Evolutionary conservation across 2,329 filamentous ascomycete species (phyloP).

Genomic region (Phaeomoniella chlamydospora): DNA sequence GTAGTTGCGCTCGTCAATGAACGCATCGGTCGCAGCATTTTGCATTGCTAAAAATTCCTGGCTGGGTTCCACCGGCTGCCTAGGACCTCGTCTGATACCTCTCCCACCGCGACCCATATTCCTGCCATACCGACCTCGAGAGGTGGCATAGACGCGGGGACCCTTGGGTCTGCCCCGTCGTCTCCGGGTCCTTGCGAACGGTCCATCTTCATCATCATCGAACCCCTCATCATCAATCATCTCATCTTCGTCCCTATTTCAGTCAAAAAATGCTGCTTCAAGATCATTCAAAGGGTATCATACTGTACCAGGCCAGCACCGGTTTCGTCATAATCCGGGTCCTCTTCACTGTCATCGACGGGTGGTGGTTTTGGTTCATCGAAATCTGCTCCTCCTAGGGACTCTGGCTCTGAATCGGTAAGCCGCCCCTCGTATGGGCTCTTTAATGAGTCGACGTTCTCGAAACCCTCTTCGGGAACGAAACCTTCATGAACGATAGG

Average conservation of each 20-base stretch:
- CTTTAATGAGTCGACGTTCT: too few species aligned
- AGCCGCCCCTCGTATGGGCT: too few species aligned
- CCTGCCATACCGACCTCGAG: neutral
- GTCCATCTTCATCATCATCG: slow-evolving; percentile 1
- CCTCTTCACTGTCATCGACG: neutral
- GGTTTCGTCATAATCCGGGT: neutral
- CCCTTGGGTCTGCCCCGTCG: neutral
- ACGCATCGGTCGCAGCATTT: slow-evolving; percentile 31
- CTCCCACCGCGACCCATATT: slow-evolving; percentile 20
- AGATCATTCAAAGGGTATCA: too few species aligned
- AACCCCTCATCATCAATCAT: neutral
- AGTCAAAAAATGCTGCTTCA: too few species aligned
- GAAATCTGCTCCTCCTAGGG: too few species aligned
- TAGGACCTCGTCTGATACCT: slow-evolving; percentile 29
- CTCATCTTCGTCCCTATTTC: too few species aligned
- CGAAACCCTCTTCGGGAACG: slow-evolving; percentile 2
- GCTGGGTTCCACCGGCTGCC: slow-evolving; percentile 30
- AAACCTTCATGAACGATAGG: slow-evolving; percentile 3
- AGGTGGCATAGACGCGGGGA: neutral
- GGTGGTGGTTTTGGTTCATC: too few species aligned
- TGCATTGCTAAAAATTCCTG: slow-evolving; percentile 32
- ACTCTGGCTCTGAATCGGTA: too few species aligned
- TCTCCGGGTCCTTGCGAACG: neutral
- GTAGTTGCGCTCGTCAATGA: slow-evolving; percentile 29
- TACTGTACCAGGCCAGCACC: too few species aligned